A percentile compares a stretch with the other conserved stretches of the same genome.
These are phyloP conservation scores for Meyerozyma athensensis DNA, from an alignment of 1,139 yeast genomes.

Conservation along the genomic window DNA sequence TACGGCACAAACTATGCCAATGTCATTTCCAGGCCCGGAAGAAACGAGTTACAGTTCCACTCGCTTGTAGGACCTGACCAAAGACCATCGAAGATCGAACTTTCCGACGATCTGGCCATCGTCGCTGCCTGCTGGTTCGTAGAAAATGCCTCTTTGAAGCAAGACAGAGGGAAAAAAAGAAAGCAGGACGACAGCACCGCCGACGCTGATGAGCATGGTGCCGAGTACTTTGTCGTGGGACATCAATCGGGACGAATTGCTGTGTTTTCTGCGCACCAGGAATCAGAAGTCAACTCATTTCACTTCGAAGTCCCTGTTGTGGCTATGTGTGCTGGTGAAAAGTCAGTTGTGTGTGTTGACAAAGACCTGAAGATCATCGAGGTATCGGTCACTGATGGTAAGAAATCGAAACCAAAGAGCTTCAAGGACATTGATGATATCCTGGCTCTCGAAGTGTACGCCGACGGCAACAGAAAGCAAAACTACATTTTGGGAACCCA, in stretches of 20 bases:
- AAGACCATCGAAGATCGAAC: conserved; percentile 11
- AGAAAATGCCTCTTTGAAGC: neutral
- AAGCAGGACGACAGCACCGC: neutral
- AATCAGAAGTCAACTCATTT: neutral
- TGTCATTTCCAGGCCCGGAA: conserved; percentile 27
- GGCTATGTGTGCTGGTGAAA: neutral
- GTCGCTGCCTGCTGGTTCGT: conserved; percentile 1
- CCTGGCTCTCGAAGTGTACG: conserved; percentile 6
- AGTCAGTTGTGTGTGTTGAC: neutral
- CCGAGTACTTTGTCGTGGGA: neutral
- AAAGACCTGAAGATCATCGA: conserved; percentile 11
- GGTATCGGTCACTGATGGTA: conserved; percentile 15
- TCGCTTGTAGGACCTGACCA: conserved; percentile 8
- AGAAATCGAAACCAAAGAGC: conserved; percentile 14
- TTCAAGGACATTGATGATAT: conserved; percentile 12
- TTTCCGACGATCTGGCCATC: conserved; percentile 4
- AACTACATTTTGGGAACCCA: conserved; percentile 7
- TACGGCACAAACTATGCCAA: conserved; percentile 24
- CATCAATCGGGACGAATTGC: neutral
- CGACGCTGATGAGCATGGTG: no score
- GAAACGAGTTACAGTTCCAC: conserved; percentile 34
- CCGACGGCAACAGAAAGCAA: neutral
- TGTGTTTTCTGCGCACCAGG: neutral
- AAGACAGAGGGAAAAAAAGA: neutral
- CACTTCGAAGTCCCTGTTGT: conserved; percentile 1